Evolutionary conservation across 1,139 yeast genomes (phyloP), one percentile per base, ranked within the genome.

Genomic region (Sugiyamaella sp.): DNA sequence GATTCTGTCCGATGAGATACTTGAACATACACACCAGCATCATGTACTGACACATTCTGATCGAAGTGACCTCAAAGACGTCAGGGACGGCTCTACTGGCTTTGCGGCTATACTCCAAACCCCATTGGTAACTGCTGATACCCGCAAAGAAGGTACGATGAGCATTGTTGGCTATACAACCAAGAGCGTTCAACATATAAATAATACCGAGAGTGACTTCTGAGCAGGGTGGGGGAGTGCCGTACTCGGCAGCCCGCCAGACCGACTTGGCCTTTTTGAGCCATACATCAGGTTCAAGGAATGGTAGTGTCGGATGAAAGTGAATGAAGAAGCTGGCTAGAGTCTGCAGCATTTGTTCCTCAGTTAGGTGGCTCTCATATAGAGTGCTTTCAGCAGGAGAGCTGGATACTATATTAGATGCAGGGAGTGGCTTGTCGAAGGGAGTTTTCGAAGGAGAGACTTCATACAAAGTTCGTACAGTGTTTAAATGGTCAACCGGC

Each of bases 331-430:
- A 63, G 35, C 57, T 53, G 9, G 56, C 53, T 32, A 63, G 41
- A 25, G 60, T 56, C 50, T 58, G 60, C 33, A 61, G 52, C 63
- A 63, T 61, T 46, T 61, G 64, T 46, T 61, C 64, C 46, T 61
- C 64, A 20, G 65, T 63, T 14, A 61, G 49, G 37, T 59, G 51
- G 17, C 22, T 10, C 6, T 40, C 54, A 21, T 49, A 49, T 10
- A 54, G 53, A 10, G 48, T 44, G n/a, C 24, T 21, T 6, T 40
- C 33, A 3, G 48, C 48, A 12, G 48, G 41, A 9, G 48, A 44
- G 27, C 48, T 38, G n/a, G 37, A 38, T 2, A 44, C 21, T 20
- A 38, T 16, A 21, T 33, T 44, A n/a, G 48, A 16, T 20, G 48
- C 32, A 5, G 48, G 48, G 2, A 43, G 24, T 4, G 47, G 33